Evolutionary conservation across 1,284 basidiomycete species (phyloP), one percentile per base, ranked within the genome.

Genomic region (Naganishia sp.): DNA sequence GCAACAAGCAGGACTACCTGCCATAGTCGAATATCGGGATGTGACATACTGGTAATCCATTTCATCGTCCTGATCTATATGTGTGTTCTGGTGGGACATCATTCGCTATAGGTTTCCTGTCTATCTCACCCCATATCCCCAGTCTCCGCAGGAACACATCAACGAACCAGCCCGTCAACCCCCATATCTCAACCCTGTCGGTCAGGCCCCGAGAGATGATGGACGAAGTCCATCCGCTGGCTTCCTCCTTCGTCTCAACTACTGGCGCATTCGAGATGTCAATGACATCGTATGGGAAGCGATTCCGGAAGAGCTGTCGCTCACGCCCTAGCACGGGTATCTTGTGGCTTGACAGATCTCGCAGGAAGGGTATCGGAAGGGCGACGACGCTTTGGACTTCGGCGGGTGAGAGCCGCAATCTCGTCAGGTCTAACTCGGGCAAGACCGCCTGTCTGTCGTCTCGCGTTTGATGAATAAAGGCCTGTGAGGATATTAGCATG

Each of bases 91-190:
- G 4, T 39, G 50, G 50, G 15, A 23, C 45, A 46, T 16, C 28
- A 45, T 28, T 45, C 1, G n/a, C 9, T 25, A 10, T 28, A 7
- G 36, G 36, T 18, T 43, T 33, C 6, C 56, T 23, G 11, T 46
- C 49, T 23, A 46, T 44, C 25, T 57, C 55, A n/a, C 23, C 25
- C 66, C 66, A 84, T 64, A 84, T 75, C 56, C 80, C 77, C 68
- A 87, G 71, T 44, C 74, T 79, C 67, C 81, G 82, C 83, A 87
- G 83, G 68, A 90, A 78, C 53, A 85, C 71, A 55, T 83, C 84
- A 55, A 90, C 80, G 78, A 90, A 90, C 88, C 89, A 90, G 36
- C 88, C 89, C 33, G 89, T 90, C 72, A 91, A 78, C 0, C 89
- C 89, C 88, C 89, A 91, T 23, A 90, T 84, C 72, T 90, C 87